Conservation (phyloP, 805 yeast species). For the Saccharomycopsis lassenensis region DNA sequence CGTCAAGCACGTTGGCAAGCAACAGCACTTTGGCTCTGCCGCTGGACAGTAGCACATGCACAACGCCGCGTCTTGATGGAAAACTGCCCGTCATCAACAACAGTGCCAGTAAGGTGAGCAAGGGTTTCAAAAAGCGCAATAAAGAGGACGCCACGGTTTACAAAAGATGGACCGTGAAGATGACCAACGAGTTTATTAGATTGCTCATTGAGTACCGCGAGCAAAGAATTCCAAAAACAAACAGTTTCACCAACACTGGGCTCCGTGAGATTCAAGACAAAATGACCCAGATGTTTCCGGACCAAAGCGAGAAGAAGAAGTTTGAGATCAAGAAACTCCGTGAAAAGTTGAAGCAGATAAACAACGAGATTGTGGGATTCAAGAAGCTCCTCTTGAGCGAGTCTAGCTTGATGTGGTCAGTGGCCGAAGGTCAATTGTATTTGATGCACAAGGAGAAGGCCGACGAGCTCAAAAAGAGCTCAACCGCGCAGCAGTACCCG, state of each 20-base stretch:
- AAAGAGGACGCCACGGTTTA: too few species aligned
- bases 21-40: too few species aligned
- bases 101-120: too few species aligned
- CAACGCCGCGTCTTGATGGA: too few species aligned
- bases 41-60: too few species aligned
- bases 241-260: constrained; percentile 17
- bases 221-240: constrained; percentile 12
- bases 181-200: constrained; percentile 17
- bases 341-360: constrained; percentile 18
- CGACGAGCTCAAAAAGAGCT: constrained; percentile 12
- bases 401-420: constrained; percentile 11
- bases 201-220: constrained; percentile 11
- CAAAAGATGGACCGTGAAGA: constrained; percentile 17
- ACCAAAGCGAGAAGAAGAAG: constrained; percentile 15
- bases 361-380: constrained; percentile 16
- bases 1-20: too few species aligned
- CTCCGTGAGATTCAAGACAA: constrained; percentile 15
- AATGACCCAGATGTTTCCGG: constrained; percentile 12
- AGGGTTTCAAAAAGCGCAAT: too few species aligned
- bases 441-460: constrained; percentile 8
- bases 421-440: constrained; percentile 16
- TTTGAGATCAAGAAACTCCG: constrained; percentile 17
- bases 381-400: constrained; percentile 13
- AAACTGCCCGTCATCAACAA: too few species aligned
- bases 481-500: constrained; percentile 9